Conservation (phyloP, 495 filamentous ascomycete species). For the Hypomontagnella submonticulosa region DNA sequence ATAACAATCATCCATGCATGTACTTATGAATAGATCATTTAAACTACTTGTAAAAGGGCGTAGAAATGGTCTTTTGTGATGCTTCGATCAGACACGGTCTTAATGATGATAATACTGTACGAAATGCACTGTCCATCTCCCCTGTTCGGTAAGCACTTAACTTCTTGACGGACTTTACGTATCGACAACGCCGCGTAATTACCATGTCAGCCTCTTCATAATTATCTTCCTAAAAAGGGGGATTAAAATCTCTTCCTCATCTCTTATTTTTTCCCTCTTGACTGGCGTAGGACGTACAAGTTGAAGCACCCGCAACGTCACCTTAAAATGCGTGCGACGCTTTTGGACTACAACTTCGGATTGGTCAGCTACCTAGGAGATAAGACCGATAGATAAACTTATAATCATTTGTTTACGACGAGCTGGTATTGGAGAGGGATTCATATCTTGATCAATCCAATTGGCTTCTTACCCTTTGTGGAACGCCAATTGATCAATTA, state of each 20-base stretch:
- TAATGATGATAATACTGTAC: neutral
- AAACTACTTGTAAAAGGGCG: too few species aligned
- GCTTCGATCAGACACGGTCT: too few species aligned
- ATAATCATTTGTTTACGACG: too few species aligned
- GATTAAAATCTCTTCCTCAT: too few species aligned
- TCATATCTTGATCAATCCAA: neutral
- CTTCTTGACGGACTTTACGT: neutral
- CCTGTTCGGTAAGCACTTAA: neutral
- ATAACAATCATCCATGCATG: too few species aligned
- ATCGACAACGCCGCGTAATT: neutral
- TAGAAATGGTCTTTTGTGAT: too few species aligned
- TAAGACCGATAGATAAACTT: too few species aligned
- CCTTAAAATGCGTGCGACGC: too few species aligned
- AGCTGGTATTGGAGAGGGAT: too few species aligned
- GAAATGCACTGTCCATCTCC: slow-evolving; percentile 5
- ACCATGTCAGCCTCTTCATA: slow-evolving; percentile 4
- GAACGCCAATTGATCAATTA: neutral
- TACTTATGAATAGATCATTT: too few species aligned
- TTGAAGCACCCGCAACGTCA: neutral
- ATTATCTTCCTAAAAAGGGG: neutral
- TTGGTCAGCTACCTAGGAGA: too few species aligned
- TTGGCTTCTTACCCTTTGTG: neutral
- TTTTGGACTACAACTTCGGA: too few species aligned
- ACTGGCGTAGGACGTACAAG: neutral
- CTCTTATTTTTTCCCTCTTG: neutral